A percentile compares a stretch with the other conserved stretches of the same genome.
Evolutionary conservation across 1,284 basidiomycete species (phyloP).

Genomic region (Coniferiporia sulphurascens): DNA sequence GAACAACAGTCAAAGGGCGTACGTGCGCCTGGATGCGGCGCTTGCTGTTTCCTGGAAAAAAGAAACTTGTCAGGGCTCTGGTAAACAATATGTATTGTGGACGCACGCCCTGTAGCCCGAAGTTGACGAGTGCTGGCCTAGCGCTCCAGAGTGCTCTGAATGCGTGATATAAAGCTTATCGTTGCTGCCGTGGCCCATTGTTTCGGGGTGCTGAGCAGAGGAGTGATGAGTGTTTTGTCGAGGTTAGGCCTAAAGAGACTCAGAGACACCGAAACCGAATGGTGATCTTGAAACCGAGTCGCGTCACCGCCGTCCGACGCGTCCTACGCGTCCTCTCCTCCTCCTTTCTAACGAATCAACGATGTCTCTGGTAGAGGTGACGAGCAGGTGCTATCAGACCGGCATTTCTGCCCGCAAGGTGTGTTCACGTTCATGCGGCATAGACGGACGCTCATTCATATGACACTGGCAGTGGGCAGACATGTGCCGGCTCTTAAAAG

Average conservation of each 20-base stretch:
- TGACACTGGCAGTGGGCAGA: conserved; percentile 44
- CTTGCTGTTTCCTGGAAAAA: conserved; percentile 55
- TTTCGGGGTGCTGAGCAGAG: background rate
- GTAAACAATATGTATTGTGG: conserved; percentile 2
- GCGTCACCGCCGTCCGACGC: background rate
- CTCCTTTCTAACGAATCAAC: background rate
- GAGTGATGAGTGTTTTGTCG: too few relatives aligned
- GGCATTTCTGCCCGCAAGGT: conserved; percentile 61
- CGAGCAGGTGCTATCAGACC: conserved; percentile 65
- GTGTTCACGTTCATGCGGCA: conserved; percentile 8
- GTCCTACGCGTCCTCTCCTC: background rate
- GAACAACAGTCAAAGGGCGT: conserved; percentile 92
- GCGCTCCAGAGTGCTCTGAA: conserved; percentile 72
- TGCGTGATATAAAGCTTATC: conserved; percentile 86
- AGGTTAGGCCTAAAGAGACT: background rate
- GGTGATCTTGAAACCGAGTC: too few relatives aligned
- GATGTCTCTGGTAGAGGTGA: conserved; percentile 65
- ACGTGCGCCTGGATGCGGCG: conserved; percentile 50
- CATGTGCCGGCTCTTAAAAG: conserved; percentile 12
- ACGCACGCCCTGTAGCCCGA: conserved; percentile 66
- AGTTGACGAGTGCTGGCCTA: conserved; percentile 74
- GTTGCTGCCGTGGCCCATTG: conserved; percentile 81
- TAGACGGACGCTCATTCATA: background rate
- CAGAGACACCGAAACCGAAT: too few relatives aligned
- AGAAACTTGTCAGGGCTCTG: background rate